Evolutionary conservation across 805 yeast species (phyloP), one percentile per base, ranked within the genome.

Genomic region (Monosporozyma unispora): DNA sequence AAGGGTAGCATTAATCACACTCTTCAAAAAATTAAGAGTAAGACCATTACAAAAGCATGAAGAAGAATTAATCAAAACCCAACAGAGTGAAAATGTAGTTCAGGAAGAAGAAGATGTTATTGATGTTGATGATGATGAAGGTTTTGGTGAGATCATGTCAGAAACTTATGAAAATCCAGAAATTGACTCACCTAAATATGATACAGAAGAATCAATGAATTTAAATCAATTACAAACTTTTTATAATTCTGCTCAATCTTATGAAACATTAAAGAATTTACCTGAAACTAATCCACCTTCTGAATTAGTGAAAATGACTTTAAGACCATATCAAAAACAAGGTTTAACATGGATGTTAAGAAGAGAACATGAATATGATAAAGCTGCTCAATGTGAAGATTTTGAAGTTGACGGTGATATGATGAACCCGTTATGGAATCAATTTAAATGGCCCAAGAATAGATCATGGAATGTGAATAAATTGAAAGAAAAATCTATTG

Each of bases 261-360:
- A 78, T 2, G 80, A 78, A n/a, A 64, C 75, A 10, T 57, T 78
- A 18, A 75, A 77, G 10, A 70, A 74, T 23, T 69, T 84, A 4
- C 90, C 90, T 1, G 82, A 79, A 52, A 77, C 84, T 0, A 81
- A 81, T 2, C 80, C 78, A 0, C 53, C 70, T 4, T 57, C 59
- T 1, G 75, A 76, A 48, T 57, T 72, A 1, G 84, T 89, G 58
- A 72, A 71, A 8, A 57, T 90, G 46, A 69, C 70, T 0, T 67
- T 91, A 46, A 71, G 96, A 49, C 77, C 80, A 1, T 91, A 91
- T 63, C 98, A 91, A 65, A 81, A 78, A 52, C 87, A 83, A 57
- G 96, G 95, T 0, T 67, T 88, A 28, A 79, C 90, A 1, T 89
- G 96, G 96, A 83, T 89, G 91, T 67, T 88, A n/a, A 75, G 80